phyloP scores from a whole-genome alignment of 306 rosid genomes.

The Citrullus amarus region DNA sequence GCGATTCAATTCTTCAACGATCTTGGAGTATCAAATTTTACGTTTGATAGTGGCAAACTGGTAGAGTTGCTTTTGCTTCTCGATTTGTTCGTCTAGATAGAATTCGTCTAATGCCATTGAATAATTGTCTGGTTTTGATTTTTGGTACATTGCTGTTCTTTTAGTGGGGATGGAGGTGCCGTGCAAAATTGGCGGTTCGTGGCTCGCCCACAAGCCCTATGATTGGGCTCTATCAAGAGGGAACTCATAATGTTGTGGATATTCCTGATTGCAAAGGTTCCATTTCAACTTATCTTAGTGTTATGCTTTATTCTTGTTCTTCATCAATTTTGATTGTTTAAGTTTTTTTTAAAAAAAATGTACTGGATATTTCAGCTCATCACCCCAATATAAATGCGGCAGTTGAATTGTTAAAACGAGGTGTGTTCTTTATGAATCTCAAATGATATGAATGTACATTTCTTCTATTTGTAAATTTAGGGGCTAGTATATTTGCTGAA shows the following conservation, averaged over 20 bases:
- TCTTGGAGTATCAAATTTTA: conserved; percentile 60
- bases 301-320: neutral
- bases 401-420: conserved; percentile 60
- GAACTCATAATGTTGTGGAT: conserved; percentile 78
- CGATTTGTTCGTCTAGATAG: neutral
- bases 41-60: conserved; percentile 66
- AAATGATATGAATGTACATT: neutral
- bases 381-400: conserved; percentile 91
- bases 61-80: conserved; percentile 17
- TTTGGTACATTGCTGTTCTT: neutral
- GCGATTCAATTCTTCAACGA: conserved; percentile 55
- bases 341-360: neutral
- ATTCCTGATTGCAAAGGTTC: conserved; percentile 83
- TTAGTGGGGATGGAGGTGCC: conserved; percentile 96
- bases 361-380: conserved; percentile 50
- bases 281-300: neutral
- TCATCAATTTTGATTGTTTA: neutral
- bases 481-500: neutral
- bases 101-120: neutral
- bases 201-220: conserved; percentile 55
- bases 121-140: neutral
- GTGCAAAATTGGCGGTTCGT: conserved; percentile 86
- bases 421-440: conserved; percentile 16
- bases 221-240: conserved; percentile 81
- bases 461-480: neutral